Conservation (phyloP, 805 yeast species). For the Metschnikowia similis region DNA sequence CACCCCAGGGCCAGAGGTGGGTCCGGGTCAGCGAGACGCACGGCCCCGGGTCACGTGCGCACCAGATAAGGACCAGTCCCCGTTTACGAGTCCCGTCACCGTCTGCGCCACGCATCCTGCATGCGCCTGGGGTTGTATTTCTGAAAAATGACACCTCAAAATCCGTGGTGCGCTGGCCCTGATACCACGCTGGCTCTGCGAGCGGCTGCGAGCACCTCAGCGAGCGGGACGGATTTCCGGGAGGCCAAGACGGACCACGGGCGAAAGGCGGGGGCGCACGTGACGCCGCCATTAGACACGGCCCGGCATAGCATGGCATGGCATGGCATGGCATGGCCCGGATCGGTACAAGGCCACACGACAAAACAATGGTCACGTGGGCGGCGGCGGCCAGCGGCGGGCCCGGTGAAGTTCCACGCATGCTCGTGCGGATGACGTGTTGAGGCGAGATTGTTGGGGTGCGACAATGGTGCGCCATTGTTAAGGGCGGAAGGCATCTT, state of each 20-base stretch:
- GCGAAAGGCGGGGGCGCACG: too few relatives aligned
- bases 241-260: too few relatives aligned
- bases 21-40: background rate
- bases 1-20: too few relatives aligned
- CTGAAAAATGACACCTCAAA: background rate
- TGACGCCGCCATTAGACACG: too few relatives aligned
- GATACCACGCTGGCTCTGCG: background rate
- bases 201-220: background rate
- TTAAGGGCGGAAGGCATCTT: too few relatives aligned
- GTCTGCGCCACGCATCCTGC: background rate
- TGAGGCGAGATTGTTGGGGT: background rate
- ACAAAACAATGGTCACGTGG: background rate
- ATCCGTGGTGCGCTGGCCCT: background rate
- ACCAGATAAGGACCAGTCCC: background rate
- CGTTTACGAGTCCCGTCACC: background rate
- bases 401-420: too few relatives aligned
- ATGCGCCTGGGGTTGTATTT: background rate
- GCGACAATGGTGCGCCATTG: too few relatives aligned
- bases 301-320: too few relatives aligned
- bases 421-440: too few relatives aligned
- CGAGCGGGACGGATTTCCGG: too few relatives aligned
- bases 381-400: background rate
- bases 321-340: too few relatives aligned
- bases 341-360: background rate
- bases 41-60: background rate